Conservation (phyloP, 441 rosid genomes). For the Populus hybrid region DNA sequence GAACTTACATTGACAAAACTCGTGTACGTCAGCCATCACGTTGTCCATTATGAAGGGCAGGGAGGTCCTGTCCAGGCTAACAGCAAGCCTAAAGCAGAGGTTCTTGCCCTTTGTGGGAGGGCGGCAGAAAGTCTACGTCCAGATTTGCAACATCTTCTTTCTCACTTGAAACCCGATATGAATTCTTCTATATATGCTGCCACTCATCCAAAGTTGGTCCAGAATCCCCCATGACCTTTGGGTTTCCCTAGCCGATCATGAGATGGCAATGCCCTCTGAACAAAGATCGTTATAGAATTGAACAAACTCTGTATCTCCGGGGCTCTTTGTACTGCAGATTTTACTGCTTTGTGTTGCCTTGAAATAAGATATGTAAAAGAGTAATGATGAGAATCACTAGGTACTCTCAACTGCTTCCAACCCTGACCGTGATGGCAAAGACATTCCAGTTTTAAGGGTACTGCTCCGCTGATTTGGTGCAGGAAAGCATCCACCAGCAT, state of each 20-base stretch:
- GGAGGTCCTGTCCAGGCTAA: conserved; percentile 88
- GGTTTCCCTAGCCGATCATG: background rate
- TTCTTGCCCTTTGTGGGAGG: conserved; percentile 59
- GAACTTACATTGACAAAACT: background rate
- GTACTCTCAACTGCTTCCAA: background rate
- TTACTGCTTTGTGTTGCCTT: background rate
- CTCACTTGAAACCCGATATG: conserved; percentile 79
- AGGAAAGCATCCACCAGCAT: background rate
- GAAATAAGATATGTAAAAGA: no score
- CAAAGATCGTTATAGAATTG: background rate
- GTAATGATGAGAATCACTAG: no score
- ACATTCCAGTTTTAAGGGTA: background rate
- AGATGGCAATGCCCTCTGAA: background rate
- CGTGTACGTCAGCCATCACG: conserved; percentile 61
- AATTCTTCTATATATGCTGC: conserved; percentile 84
- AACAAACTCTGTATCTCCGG: background rate
- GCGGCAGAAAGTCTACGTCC: conserved; percentile 74
- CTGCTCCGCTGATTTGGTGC: background rate
- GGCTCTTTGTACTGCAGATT: background rate
- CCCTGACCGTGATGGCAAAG: background rate
- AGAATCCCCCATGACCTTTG: conserved; percentile 33
- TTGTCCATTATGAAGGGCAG: conserved; percentile 89
- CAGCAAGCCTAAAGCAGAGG: conserved; percentile 86
- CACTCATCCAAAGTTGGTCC: conserved; percentile 69
- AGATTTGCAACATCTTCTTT: conserved; percentile 81